phyloP scores from a whole-genome alignment of 176 grass and related monocot species.

The Cymbopogon citratus region DNA sequence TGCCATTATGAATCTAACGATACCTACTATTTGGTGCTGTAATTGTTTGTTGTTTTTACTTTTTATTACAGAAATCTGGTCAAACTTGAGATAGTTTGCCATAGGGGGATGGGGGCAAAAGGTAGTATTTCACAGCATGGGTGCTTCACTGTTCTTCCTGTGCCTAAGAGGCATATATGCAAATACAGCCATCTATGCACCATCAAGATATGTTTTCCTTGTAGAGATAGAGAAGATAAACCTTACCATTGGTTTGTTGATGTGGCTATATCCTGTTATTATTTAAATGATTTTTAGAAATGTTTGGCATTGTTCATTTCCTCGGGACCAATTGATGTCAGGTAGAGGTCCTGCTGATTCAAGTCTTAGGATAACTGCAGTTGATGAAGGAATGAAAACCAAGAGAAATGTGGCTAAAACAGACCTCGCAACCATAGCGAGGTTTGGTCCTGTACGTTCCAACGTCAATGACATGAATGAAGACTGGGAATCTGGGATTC shows the following conservation, averaged over 20 bases:
- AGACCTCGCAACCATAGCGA: conserved; percentile 24
- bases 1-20: background rate
- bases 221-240: background rate
- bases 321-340: background rate
- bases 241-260: background rate
- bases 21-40: background rate
- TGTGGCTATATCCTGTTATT: background rate
- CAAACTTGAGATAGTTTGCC: background rate
- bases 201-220: background rate
- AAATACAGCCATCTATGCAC: background rate
- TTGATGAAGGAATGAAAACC: background rate
- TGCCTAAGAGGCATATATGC: background rate
- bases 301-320: background rate
- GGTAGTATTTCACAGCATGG: background rate
- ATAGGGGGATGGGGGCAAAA: too few species aligned
- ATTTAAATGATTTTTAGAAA: background rate
- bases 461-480: background rate
- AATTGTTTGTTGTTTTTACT: background rate
- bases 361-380: background rate
- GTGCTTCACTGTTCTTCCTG: too few species aligned
- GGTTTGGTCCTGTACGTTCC: background rate
- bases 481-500: conserved; percentile 7
- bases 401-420: conserved; percentile 11
- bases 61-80: background rate
- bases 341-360: background rate